Conservation (phyloP, 2,329 filamentous ascomycete species). For the Penicillium sp. region DNA sequence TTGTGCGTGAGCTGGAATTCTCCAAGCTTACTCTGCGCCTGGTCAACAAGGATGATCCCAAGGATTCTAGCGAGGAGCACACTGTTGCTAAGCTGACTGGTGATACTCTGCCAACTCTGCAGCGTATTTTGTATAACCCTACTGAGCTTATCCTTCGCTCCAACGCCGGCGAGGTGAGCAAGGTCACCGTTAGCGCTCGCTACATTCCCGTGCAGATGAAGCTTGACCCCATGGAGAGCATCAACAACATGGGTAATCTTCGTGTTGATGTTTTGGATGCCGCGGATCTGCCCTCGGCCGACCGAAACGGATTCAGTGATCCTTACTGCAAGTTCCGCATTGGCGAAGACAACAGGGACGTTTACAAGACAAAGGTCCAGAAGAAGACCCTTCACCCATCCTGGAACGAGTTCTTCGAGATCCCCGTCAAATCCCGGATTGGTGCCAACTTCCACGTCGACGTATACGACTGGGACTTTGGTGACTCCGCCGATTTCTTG, state of each 20-base stretch:
- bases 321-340: slow-evolving; percentile 94
- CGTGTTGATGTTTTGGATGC: slow-evolving; percentile 92
- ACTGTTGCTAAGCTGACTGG: slow-evolving; percentile 81
- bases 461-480: slow-evolving; percentile 96
- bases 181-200: slow-evolving; percentile 86
- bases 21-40: slow-evolving; percentile 88
- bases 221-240: slow-evolving; percentile 90
- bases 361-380: slow-evolving; percentile 92
- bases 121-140: slow-evolving; percentile 88
- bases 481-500: slow-evolving; percentile 89
- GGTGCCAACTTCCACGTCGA: slow-evolving; percentile 79
- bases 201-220: slow-evolving; percentile 94
- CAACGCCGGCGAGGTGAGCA: slow-evolving; percentile 72
- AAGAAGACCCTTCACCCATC: slow-evolving; percentile 95
- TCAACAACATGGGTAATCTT: slow-evolving; percentile 97
- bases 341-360: slow-evolving; percentile 80
- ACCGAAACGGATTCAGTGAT: slow-evolving; percentile 95
- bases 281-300: slow-evolving; percentile 83
- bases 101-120: slow-evolving; percentile 81
- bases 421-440: slow-evolving; percentile 78
- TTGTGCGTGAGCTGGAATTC: slow-evolving; percentile 96
- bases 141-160: slow-evolving; percentile 79
- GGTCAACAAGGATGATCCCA: slow-evolving; percentile 74
- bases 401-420: slow-evolving; percentile 97
- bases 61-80: slow-evolving; percentile 67